Evolutionary conservation across 23 red algal genomes (phyloP).

Genomic region (Gracilaria domingensis): DNA sequence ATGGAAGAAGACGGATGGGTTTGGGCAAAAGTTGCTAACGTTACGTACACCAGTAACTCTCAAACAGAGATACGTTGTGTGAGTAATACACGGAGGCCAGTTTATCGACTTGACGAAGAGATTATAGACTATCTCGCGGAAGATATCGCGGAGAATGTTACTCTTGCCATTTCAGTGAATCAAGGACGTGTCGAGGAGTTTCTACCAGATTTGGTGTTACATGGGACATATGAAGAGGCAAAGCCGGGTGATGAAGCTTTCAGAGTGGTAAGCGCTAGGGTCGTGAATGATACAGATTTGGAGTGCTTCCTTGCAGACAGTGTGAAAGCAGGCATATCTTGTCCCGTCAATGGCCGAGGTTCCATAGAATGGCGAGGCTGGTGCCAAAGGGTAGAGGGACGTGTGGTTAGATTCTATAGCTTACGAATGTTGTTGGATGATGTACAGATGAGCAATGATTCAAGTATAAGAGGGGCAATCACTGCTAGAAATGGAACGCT

Average conservation of each 20-base stretch:
- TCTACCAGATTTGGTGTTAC: background rate
- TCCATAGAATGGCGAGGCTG: background rate
- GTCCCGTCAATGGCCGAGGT: no score
- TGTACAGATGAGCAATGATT: no score
- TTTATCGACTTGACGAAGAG: background rate
- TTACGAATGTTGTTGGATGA: background rate
- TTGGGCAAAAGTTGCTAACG: slow-evolving; percentile 7
- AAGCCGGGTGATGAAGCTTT: background rate
- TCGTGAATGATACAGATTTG: background rate
- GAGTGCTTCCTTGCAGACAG: background rate
- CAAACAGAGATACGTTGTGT: background rate
- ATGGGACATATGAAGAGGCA: background rate
- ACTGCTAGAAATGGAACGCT: background rate
- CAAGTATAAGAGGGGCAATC: background rate
- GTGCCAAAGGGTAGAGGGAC: background rate
- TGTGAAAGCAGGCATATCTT: background rate
- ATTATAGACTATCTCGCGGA: background rate
- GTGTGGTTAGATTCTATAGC: background rate
- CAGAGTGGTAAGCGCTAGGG: background rate
- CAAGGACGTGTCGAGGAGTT: background rate
- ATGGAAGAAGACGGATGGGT: slow-evolving; percentile 11
- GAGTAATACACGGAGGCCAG: background rate
- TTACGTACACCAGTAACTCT: background rate
- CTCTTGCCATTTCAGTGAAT: background rate
- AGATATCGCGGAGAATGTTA: no score